Evolutionary conservation across 352 stramenopile species (phyloP).

Genomic region (Saprolegnia parasitica): DNA sequence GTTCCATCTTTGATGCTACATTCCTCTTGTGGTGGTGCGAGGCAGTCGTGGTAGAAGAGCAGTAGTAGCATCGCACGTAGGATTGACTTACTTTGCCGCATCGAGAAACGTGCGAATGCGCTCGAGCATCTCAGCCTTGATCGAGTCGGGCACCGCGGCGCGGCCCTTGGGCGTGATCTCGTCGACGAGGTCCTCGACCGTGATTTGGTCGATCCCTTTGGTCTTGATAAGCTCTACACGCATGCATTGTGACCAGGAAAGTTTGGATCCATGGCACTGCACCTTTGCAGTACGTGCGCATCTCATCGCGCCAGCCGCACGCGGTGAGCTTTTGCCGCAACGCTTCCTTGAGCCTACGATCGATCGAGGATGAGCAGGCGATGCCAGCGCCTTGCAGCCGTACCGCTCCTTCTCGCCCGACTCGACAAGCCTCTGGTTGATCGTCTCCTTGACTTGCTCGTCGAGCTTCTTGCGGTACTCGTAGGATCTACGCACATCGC

Average conservation of each 20-base stretch:
- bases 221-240: slow-evolving; percentile 87
- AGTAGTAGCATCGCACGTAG: too few species aligned
- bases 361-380: neutral
- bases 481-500: slow-evolving; percentile 28
- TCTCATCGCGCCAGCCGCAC: slow-evolving; percentile 90
- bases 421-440: slow-evolving; percentile 85
- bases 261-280: neutral
- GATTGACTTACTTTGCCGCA: neutral
- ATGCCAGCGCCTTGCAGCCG: neutral
- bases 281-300: slow-evolving; percentile 88
- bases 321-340: slow-evolving; percentile 82
- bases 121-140: slow-evolving; percentile 88
- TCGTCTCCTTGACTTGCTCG: slow-evolving; percentile 64
- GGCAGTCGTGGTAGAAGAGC: neutral
- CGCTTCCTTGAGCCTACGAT: slow-evolving; percentile 74
- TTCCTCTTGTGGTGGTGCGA: neutral
- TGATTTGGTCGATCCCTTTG: slow-evolving; percentile 93
- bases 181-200: slow-evolving; percentile 90
- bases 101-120: slow-evolving; percentile 91
- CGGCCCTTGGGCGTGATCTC: slow-evolving; percentile 87
- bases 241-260: neutral
- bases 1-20: neutral
- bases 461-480: slow-evolving; percentile 53
- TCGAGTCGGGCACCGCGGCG: slow-evolving; percentile 82
- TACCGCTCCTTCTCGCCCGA: slow-evolving; percentile 81